A percentile compares a stretch with the other conserved stretches of the same genome.
Conservation (phyloP, 2,329 filamentous ascomycete species). For the Botrytis porri region DNA sequence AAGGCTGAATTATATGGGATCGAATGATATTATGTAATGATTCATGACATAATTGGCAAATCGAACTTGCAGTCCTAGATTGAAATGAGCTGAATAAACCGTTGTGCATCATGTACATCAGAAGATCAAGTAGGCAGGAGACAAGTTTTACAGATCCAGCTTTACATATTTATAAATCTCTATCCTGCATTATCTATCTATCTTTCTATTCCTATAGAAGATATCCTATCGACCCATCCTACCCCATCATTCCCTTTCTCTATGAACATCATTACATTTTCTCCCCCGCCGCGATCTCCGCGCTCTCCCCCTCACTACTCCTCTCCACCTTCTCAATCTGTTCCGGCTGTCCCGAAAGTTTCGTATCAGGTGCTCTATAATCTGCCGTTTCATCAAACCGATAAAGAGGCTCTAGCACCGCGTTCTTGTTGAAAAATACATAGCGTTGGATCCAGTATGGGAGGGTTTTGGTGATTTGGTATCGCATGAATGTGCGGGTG, state of each 20-base stretch:
- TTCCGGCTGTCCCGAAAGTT: background rate
- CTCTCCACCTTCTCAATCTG: constrained; percentile 9
- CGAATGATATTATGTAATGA: no score
- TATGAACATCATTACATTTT: background rate
- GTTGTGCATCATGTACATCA: background rate
- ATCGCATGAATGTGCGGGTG: constrained; percentile 30
- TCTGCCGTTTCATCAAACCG: constrained; percentile 14
- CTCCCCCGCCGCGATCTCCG: background rate
- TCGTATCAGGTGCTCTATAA: background rate
- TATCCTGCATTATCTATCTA: background rate
- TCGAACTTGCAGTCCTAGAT: no score
- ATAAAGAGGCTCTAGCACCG: constrained; percentile 9
- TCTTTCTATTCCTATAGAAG: background rate
- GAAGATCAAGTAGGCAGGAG: background rate
- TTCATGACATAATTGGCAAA: no score
- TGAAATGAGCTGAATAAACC: background rate
- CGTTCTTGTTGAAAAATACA: constrained; percentile 13
- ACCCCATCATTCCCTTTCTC: background rate
- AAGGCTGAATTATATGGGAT: no score
- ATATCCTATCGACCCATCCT: no score
- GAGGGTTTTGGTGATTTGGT: constrained; percentile 41
- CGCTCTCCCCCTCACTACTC: constrained; percentile 6
- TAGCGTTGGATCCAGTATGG: constrained; percentile 21
- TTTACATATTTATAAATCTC: background rate
- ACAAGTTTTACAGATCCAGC: background rate